Percentiles rank a stretch among this genome's conserved stretches.
These are phyloP conservation scores for Lactarius trivialis DNA, from an alignment of 768 basidiomycete species.

Conservation along the genomic window DNA sequence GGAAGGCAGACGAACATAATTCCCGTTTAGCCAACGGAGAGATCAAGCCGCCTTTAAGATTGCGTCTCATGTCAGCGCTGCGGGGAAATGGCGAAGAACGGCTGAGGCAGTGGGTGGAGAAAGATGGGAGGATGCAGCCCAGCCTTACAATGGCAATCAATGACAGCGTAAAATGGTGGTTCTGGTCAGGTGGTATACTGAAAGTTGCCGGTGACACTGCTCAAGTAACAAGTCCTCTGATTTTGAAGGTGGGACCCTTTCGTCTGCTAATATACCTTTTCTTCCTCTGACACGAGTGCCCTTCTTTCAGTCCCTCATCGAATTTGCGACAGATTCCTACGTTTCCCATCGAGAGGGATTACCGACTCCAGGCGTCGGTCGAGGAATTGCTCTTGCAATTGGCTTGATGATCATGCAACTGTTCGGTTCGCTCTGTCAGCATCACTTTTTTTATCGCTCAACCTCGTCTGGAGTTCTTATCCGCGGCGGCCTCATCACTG, in stretches of 20 bases:
- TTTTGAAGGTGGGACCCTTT: conserved; percentile 58
- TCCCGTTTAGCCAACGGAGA: conserved; percentile 57
- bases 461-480: conserved; percentile 72
- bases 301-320: conserved; percentile 51
- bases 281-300: not conserved
- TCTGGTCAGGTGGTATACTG: conserved; percentile 62
- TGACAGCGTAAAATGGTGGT: conserved; percentile 70
- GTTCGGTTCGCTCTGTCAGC: conserved; percentile 55
- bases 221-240: conserved; percentile 65
- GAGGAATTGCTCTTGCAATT: conserved; percentile 71
- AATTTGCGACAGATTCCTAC: conserved; percentile 62
- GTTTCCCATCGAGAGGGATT: conserved; percentile 25
- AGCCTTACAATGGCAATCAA: conserved; percentile 68
- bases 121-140: conserved; percentile 52
- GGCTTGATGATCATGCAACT: conserved; percentile 64
- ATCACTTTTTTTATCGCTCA: conserved; percentile 81
- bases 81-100: conserved; percentile 45
- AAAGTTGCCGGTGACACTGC: conserved; percentile 62
- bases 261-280: not conserved
- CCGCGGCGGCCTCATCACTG: conserved; percentile 80
- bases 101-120: conserved; percentile 59
- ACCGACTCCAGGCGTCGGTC: conserved; percentile 38
- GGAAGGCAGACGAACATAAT: conserved; percentile 65
- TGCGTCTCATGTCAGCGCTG: conserved; percentile 54
- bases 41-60: conserved; percentile 45